Evolutionary conservation across 768 basidiomycete genomes (phyloP), one percentile per base, ranked within the genome.

Genomic region (Pulveroboletus sp.): DNA sequence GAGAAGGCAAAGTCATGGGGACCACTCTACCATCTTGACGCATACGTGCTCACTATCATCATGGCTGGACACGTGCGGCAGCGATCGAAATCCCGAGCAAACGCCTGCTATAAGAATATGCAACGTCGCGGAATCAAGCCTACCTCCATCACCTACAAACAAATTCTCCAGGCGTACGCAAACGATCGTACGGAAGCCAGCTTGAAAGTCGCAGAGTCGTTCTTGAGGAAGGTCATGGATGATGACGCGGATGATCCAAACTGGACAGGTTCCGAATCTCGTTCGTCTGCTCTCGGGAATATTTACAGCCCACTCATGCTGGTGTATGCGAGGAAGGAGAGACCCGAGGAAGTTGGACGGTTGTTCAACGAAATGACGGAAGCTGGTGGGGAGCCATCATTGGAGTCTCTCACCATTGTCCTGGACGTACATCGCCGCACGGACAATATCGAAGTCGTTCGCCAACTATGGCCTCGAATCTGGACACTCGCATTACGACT

Each of bases 41-140:
- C 76, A 31, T 84, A 82, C 60, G 70, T 83, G 37, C 73, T 89
- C 52, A 89, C 89, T 22, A 82, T 86, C 60, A 68, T 95, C 62
- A 83, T 93, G 74, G 74, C 78, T 7, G 86, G 83, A 1, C 86
- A 82, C 63, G 70, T 95, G 46, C 79, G 80, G 16, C 55, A 59
- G 2, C 77, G 80, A 4, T 70, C 85, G 27, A 73, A 71, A 44
- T 55, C 60, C 6, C 70, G 70, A 38, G 92, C 93, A 3, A 81
- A 75, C 69, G 73, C 65, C 16, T 72, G 89, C 6, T 86, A 88
- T 60, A 77, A 84, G 20, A 79, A 86, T 42, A 95, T 98, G 84
- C 62, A 70, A 16, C 59, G 67, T 2, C 77, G 81, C 1, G 82
- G 82, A 2, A 76, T 96, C 19, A 61, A 78, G 38, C 90, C 87